Evolutionary conservation across 306 rosid species (phyloP).

Genomic region (Pachyrhizus erosus): DNA sequence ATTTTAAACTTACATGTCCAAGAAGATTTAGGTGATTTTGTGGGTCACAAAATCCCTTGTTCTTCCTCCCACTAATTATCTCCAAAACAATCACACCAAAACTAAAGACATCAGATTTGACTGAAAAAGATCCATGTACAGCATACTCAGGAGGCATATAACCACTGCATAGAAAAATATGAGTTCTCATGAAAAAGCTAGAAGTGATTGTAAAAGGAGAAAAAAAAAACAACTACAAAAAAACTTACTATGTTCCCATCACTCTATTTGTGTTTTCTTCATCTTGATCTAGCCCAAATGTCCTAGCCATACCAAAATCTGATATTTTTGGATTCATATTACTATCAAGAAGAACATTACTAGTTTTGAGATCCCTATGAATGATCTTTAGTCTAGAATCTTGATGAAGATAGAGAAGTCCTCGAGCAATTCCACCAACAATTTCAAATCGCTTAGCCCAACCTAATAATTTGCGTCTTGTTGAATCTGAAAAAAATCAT

Average conservation of each 20-base stretch:
- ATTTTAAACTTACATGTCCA: conserved; percentile 49
- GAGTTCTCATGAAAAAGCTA: neutral
- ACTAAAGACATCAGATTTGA: conserved; percentile 56
- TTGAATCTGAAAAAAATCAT: conserved; percentile 39
- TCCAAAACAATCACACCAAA: conserved; percentile 57
- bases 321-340: conserved; percentile 59
- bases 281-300: conserved; percentile 52
- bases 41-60: conserved; percentile 48
- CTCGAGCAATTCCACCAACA: conserved; percentile 53
- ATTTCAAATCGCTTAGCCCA: conserved; percentile 53
- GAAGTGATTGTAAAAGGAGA: neutral
- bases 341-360: conserved; percentile 57
- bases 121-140: conserved; percentile 49
- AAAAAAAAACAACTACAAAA: neutral
- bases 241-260: conserved; percentile 63
- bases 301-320: conserved; percentile 62
- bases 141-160: conserved; percentile 64
- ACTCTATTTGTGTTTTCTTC: conserved; percentile 56
- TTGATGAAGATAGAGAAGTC: conserved; percentile 56
- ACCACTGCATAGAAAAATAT: conserved; percentile 37
- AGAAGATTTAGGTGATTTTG: conserved; percentile 50
- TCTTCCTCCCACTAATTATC: conserved; percentile 62
- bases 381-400: conserved; percentile 61
- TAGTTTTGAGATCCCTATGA: conserved; percentile 61
- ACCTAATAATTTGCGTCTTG: conserved; percentile 32